Evolutionary conservation across 1,284 basidiomycete genomes (phyloP).

Genomic region (Coniophora puteana): DNA sequence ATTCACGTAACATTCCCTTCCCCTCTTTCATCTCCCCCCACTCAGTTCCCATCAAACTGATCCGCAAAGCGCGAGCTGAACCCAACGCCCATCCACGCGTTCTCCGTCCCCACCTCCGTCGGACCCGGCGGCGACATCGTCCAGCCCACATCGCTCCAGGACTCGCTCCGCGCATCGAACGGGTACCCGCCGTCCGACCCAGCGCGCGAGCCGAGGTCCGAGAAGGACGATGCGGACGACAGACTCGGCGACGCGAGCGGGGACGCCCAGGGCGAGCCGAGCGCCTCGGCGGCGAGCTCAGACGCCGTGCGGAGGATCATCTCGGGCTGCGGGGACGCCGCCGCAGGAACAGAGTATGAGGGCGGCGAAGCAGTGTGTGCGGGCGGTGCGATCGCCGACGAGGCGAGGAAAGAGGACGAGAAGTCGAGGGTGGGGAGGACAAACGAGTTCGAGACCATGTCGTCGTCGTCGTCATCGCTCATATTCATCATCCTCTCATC

Average conservation of each 20-base stretch:
- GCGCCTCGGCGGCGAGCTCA: constrained; percentile 16
- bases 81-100: too few relatives aligned
- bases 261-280: not conserved
- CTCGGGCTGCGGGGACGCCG: constrained; percentile 13
- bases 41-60: too few relatives aligned
- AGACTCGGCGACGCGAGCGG: not conserved
- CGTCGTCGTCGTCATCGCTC: constrained; percentile 31
- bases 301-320: constrained; percentile 21
- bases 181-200: too few relatives aligned
- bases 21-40: too few relatives aligned
- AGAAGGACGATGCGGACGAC: constrained; percentile 1
- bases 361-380: constrained; percentile 2
- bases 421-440: constrained; percentile 70
- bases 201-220: too few relatives aligned
- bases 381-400: not conserved
- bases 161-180: too few relatives aligned
- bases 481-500: constrained; percentile 11
- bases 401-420: constrained; percentile 30
- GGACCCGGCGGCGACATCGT: too few relatives aligned
- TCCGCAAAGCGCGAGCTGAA: too few relatives aligned
- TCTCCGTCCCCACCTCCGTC: too few relatives aligned
- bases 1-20: too few relatives aligned
- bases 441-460: constrained; percentile 40
- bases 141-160: too few relatives aligned
- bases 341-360: constrained; percentile 1